Evolutionary conservation across 2,329 filamentous ascomycete species (phyloP).

Genomic region (Talaromyces islandicus): DNA sequence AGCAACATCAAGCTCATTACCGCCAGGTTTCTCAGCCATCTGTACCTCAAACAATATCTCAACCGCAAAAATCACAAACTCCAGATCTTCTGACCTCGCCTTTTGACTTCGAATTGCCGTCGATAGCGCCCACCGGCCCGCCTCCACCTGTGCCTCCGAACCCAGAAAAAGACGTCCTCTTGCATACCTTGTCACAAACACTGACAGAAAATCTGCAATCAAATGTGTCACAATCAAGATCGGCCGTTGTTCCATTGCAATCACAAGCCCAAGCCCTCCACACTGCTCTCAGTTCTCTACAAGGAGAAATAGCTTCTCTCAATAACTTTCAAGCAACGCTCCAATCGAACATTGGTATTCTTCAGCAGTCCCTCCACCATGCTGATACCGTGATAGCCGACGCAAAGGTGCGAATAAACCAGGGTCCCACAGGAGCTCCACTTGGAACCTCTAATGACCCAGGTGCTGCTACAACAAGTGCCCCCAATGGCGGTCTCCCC

Average conservation of each 20-base stretch:
- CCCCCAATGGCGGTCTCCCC: slow-evolving; percentile 46
- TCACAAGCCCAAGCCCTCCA: slow-evolving; percentile 76
- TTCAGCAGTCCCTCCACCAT: slow-evolving; percentile 69
- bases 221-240: slow-evolving; percentile 64
- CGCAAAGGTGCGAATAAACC: slow-evolving; percentile 53
- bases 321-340: slow-evolving; percentile 65
- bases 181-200: slow-evolving; percentile 67
- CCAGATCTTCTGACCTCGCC: slow-evolving; percentile 58
- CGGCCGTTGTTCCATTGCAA: slow-evolving; percentile 67
- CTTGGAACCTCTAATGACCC: slow-evolving; percentile 11
- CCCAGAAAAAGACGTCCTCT: slow-evolving; percentile 85
- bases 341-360: slow-evolving; percentile 68
- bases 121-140: slow-evolving; percentile 38
- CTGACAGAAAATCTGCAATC: slow-evolving; percentile 64
- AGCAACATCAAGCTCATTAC: background rate
- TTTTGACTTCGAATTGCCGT: slow-evolving; percentile 54
- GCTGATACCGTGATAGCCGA: slow-evolving; percentile 73
- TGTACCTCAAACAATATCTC: slow-evolving; percentile 7
- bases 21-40: slow-evolving; percentile 3
- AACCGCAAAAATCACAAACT: slow-evolving; percentile 24
- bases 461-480: slow-evolving; percentile 13
- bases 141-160: slow-evolving; percentile 90
- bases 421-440: slow-evolving; percentile 5
- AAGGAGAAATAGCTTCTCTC: slow-evolving; percentile 67
- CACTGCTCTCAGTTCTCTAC: slow-evolving; percentile 61